A percentile compares a stretch with the other conserved stretches of the same genome.
phyloP scores from a whole-genome alignment of 1,284 basidiomycete species.

The Irpex sp. region DNA sequence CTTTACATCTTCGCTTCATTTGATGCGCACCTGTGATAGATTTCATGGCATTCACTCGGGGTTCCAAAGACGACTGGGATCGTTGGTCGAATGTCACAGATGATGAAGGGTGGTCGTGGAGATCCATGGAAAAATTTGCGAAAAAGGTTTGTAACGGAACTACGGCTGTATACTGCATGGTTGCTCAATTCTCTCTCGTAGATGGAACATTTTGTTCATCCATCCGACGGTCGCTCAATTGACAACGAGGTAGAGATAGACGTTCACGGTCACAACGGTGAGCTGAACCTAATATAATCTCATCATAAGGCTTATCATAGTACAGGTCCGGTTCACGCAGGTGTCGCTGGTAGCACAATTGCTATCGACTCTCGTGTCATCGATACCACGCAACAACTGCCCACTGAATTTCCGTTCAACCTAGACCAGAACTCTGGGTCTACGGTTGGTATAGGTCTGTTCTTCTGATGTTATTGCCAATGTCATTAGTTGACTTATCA shows the following conservation, averaged over 20 bases:
- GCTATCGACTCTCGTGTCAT: slow-evolving; percentile 41
- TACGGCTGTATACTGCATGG: not conserved
- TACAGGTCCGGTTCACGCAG: slow-evolving; percentile 38
- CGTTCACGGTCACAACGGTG: slow-evolving; percentile 5
- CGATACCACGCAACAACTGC: slow-evolving; percentile 36
- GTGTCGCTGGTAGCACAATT: slow-evolving; percentile 39
- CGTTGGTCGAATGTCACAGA: slow-evolving; percentile 31
- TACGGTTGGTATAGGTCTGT: slow-evolving; percentile 44
- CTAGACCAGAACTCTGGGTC: slow-evolving; percentile 46
- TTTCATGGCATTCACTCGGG: slow-evolving; percentile 36
- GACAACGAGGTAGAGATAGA: slow-evolving; percentile 1
- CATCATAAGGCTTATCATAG: not conserved
- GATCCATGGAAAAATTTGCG: slow-evolving; percentile 26
- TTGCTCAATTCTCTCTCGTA: not conserved
- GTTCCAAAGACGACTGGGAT: slow-evolving; percentile 37
- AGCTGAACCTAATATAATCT: not conserved
- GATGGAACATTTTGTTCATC: not conserved
- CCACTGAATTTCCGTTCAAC: slow-evolving; percentile 45
- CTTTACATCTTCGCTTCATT: not conserved
- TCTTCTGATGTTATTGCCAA: not conserved
- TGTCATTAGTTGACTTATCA: not conserved
- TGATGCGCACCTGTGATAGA: slow-evolving; percentile 22
- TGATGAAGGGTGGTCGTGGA: slow-evolving; percentile 42
- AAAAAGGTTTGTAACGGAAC: slow-evolving; percentile 33
- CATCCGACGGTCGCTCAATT: slow-evolving; percentile 2